phyloP scores from a whole-genome alignment of 192 early-diverging fungal genomes.

The Backusella macrospora region DNA sequence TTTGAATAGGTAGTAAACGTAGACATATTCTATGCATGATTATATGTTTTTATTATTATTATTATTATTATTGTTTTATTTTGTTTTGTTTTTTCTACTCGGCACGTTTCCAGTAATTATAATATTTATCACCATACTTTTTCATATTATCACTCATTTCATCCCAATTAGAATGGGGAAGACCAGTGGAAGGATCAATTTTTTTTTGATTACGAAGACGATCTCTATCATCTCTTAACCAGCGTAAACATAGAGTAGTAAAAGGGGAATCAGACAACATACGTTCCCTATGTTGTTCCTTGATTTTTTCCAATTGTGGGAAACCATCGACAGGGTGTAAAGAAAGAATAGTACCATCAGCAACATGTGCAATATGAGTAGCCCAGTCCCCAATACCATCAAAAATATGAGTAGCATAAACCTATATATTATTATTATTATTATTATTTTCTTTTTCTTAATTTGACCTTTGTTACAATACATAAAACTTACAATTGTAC shows the following conservation, averaged over 20 bases:
- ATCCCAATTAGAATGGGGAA: slow-evolving; percentile 49
- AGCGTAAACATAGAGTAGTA: slow-evolving; percentile 41
- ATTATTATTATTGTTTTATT: not conserved
- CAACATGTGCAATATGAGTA: slow-evolving; percentile 72
- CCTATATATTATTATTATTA: slow-evolving; percentile 9
- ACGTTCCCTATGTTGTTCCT: slow-evolving; percentile 21
- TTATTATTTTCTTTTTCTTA: not conserved
- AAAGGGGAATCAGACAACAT: slow-evolving; percentile 36
- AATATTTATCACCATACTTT: slow-evolving; percentile 49
- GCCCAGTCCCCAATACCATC: slow-evolving; percentile 76
- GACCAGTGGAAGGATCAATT: slow-evolving; percentile 36
- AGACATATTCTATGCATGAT: no score
- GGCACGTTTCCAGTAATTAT: slow-evolving; percentile 47
- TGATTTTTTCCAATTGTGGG: slow-evolving; percentile 55
- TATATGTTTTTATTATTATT: slow-evolving; percentile 6
- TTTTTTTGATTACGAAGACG: slow-evolving; percentile 24
- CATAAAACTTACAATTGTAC: slow-evolving; percentile 57
- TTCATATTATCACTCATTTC: slow-evolving; percentile 50
- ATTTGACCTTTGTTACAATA: not conserved
- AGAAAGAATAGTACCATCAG: slow-evolving; percentile 53
- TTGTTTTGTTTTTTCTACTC: not conserved
- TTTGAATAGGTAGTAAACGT: no score
- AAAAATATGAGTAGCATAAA: slow-evolving; percentile 84
- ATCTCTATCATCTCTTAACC: slow-evolving; percentile 66
- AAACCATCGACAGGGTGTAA: slow-evolving; percentile 52